Evolutionary conservation across 257 asterid species (phyloP), one percentile per base, ranked within the genome.

Genomic region (Solanum piurae): DNA sequence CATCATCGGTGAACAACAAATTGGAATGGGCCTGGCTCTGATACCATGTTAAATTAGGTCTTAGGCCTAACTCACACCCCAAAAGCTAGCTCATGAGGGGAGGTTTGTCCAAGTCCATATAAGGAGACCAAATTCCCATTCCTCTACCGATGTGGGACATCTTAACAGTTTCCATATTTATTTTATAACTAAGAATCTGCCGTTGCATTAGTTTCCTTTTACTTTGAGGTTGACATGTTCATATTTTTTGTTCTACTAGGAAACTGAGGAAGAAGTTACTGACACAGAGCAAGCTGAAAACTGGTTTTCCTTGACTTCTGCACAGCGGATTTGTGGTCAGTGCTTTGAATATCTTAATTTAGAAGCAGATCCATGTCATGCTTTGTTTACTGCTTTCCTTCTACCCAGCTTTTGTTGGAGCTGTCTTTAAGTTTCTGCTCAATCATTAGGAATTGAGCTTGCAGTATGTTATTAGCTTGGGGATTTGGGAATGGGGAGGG

Each of bases 261-360:
- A 97, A 94, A 95, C 95, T 73, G 99, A 96, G 92, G 99, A 97
- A 92, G 99, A 97, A 91, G 99, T 95, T 82, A 95, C 98, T 5
- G 99, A 97, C 90, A 94, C 98, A 80, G 99, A 97, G 91, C 99
- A 96, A 91, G 99, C 99, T 90, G 99, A 97, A 90, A 97, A 97
- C 92, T 97, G 99, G 99, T 97, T 97, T 87, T 97, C 99, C 21
- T 87, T 95, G 91, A 94, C 99, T 83, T 96, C 99, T 92, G 99
- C 99, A 68, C 98, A 96, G 87, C 96, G 99, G 91, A 94, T 97
- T 86, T 97, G 99, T 87, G 99, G 99, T 96, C 73, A 86, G 98
- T 92, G 84, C 79, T 87, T 88, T 38, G 29, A 83, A 89, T 75
- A 42, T 87, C 66, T 34, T 37, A 34, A 37, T 38, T 13, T 73